Evolutionary conservation across 2,329 filamentous ascomycete species (phyloP).

Genomic region (Gaeumannomyces sp.): DNA sequence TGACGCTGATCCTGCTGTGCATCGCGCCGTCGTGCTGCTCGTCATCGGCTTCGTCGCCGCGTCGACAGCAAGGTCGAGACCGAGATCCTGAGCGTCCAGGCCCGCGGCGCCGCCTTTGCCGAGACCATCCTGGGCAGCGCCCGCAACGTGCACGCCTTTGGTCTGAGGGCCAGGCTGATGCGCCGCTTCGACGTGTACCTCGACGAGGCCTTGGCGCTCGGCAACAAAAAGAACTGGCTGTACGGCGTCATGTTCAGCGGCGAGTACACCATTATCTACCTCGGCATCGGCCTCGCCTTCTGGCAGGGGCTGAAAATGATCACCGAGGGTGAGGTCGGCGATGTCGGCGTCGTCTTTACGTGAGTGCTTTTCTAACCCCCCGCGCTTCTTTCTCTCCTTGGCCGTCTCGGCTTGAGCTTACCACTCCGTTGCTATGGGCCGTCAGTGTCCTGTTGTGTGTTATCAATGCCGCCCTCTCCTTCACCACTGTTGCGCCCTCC

Average conservation of each 20-base stretch:
- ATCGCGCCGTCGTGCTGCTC: conserved; percentile 8
- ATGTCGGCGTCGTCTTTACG: conserved; percentile 15
- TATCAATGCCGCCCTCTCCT: conserved; percentile 29
- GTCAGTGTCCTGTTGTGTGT: conserved; percentile 31
- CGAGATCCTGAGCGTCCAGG: conserved; percentile 7
- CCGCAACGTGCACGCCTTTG: conserved; percentile 43
- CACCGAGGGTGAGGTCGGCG: conserved; percentile 34
- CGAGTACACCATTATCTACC: conserved; percentile 42
- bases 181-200: conserved; percentile 36
- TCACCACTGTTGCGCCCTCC: conserved; percentile 31
- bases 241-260: conserved; percentile 37
- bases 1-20: conserved; percentile 20
- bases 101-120: conserved; percentile 36
- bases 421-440: background rate
- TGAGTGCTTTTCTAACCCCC: background rate
- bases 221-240: conserved; percentile 36
- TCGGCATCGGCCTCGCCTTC: conserved; percentile 42
- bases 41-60: conserved; percentile 22
- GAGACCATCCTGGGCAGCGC: conserved; percentile 44
- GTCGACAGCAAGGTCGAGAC: conserved; percentile 9
- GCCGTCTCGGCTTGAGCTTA: background rate
- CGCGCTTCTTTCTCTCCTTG: background rate
- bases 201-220: conserved; percentile 31
- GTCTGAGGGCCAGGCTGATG: conserved; percentile 24
- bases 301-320: conserved; percentile 46